phyloP scores from a whole-genome alignment of 2,329 filamentous ascomycete genomes.

The Periglandula ipomoeae region DNA sequence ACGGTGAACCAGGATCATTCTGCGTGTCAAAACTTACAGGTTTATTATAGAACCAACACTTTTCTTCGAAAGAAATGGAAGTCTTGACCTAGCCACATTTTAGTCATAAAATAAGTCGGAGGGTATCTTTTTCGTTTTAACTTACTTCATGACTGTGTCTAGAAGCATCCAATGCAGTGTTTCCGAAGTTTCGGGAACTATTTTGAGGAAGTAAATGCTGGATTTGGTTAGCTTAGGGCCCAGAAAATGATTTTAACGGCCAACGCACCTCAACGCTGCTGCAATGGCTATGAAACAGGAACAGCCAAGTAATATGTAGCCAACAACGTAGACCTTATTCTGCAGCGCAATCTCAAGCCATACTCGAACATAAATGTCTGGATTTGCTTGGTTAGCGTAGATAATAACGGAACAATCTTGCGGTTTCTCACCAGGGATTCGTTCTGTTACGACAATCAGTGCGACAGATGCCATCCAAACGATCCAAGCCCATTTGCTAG shows the following conservation, averaged over 20 bases:
- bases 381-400: too few relatives aligned
- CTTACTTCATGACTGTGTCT: conserved; percentile 4
- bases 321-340: not conserved
- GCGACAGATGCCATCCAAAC: not conserved
- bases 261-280: too few relatives aligned
- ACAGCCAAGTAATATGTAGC: not conserved
- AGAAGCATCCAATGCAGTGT: not conserved
- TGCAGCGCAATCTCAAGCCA: not conserved
- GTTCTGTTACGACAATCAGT: too few relatives aligned
- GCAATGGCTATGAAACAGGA: not conserved
- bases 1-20: too few relatives aligned
- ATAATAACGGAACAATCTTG: too few relatives aligned
- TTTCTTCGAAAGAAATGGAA: not conserved
- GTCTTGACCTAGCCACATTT: not conserved
- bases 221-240: not conserved
- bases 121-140: not conserved
- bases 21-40: not conserved
- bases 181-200: not conserved
- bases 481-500: not conserved
- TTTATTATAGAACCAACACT: conserved; percentile 1
- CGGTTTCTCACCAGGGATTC: too few relatives aligned
- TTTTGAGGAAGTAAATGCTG: not conserved
- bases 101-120: not conserved
- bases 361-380: conserved; percentile 2
- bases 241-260: too few relatives aligned